These are phyloP conservation scores for Venturia asperata DNA, from an alignment of 2,329 filamentous ascomycete species.

Conservation along the genomic window DNA sequence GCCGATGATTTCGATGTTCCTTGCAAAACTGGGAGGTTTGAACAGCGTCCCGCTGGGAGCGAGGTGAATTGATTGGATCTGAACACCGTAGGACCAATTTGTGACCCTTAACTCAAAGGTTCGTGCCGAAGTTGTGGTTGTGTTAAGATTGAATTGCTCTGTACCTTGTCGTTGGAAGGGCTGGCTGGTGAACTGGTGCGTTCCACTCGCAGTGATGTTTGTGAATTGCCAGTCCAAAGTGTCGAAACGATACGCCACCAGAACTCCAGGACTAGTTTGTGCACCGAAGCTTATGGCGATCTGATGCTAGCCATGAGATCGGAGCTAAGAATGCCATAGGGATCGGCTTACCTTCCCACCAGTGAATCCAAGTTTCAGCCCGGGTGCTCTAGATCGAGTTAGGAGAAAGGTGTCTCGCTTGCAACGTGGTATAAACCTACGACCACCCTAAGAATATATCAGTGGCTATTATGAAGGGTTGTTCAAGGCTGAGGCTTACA, in stretches of 20 bases:
- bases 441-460: slow-evolving; percentile 42
- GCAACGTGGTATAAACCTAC: slow-evolving; percentile 33
- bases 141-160: not conserved
- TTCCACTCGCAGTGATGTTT: slow-evolving; percentile 51
- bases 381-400: slow-evolving; percentile 35
- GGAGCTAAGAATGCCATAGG: not conserved
- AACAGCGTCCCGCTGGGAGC: slow-evolving; percentile 40
- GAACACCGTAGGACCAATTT: slow-evolving; percentile 55
- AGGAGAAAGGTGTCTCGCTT: slow-evolving; percentile 4
- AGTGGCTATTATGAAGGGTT: slow-evolving; percentile 5
- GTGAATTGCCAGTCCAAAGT: slow-evolving; percentile 55
- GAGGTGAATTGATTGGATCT: slow-evolving; percentile 48
- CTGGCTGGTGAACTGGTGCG: slow-evolving; percentile 48
- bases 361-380: slow-evolving; percentile 50
- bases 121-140: slow-evolving; percentile 30
- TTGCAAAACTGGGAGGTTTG: slow-evolving; percentile 33
- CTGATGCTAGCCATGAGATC: slow-evolving; percentile 21
- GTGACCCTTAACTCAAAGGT: slow-evolving; percentile 54
- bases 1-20: slow-evolving; percentile 40
- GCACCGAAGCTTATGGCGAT: slow-evolving; percentile 50
- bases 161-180: slow-evolving; percentile 37
- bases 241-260: slow-evolving; percentile 52
- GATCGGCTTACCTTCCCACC: slow-evolving; percentile 37
- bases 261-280: slow-evolving; percentile 42
- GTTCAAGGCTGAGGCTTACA: slow-evolving; percentile 32